These are phyloP conservation scores for Viola odorata DNA, from an alignment of 345 rosid species.

Conservation along the genomic window DNA sequence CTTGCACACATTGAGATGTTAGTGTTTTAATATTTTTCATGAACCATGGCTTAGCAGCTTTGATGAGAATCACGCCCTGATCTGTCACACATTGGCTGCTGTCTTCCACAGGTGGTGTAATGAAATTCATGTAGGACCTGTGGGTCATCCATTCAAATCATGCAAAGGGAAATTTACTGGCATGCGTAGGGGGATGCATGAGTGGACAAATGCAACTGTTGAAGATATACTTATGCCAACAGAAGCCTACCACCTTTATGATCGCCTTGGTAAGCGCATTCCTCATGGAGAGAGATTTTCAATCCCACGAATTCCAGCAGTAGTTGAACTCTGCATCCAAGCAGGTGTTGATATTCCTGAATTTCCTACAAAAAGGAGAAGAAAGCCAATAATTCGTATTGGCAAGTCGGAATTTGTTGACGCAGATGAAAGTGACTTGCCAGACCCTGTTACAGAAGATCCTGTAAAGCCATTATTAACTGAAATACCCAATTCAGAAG, in stretches of 20 bases:
- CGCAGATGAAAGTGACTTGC: conserved; percentile 84
- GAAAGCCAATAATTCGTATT: conserved; percentile 78
- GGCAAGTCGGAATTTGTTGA: conserved; percentile 73
- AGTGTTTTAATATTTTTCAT: no score
- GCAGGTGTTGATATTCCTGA: conserved; percentile 78
- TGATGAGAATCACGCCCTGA: no score
- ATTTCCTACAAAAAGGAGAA: conserved; percentile 72
- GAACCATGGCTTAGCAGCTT: neutral
- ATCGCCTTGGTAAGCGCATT: conserved; percentile 75
- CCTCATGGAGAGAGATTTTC: conserved; percentile 76
- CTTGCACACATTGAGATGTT: no score
- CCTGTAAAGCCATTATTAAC: conserved; percentile 47
- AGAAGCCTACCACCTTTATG: conserved; percentile 77
- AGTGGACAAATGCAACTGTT: conserved; percentile 62
- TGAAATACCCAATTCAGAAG: conserved; percentile 53
- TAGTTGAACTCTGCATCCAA: conserved; percentile 90
- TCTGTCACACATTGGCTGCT: neutral
- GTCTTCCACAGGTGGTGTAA: conserved; percentile 58
- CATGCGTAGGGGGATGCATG: conserved; percentile 70
- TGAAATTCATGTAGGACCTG: conserved; percentile 90
- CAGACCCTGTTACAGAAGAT: conserved; percentile 58
- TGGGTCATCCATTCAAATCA: conserved; percentile 88
- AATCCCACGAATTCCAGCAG: conserved; percentile 65
- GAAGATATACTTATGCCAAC: conserved; percentile 65
- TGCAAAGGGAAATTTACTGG: conserved; percentile 67